Base-by-base conservation (phyloP, 1,284 basidiomycete species). In the Pascua sp. region DNA sequence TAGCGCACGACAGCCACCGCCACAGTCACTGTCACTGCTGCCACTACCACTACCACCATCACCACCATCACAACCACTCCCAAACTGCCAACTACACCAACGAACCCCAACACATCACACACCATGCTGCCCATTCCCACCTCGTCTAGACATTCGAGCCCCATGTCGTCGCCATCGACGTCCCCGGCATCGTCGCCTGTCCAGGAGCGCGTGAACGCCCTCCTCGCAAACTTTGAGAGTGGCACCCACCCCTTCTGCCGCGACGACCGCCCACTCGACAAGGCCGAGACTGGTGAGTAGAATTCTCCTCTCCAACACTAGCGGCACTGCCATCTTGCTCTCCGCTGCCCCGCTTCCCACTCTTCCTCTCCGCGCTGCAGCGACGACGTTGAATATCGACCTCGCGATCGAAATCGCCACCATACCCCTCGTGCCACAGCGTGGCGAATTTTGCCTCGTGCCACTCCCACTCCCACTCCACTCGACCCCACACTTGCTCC, bases 211-310 rank as follows among this genome's bases (percentile, higher is more conserved):
- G 51, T 71, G 15, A 62, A 64, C 48, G 57, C 66, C 15, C 55
- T 71, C 13, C 62, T 71, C 42, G 56, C 61, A 0, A 56, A 54
- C 53, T 66, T 67, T 42, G 67, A 71, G 18, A 58, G 60, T 16
- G 69, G 69, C 16, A 71, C 69, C 5, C 69, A 71, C 48, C 58
- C 56, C 7, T 66, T 71, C 53, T 61, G 59, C 45, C 57, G 66
- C 36, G 67, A 60, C 4, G 64, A 67, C 12, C 52, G 67, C 24
- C 24, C 24, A 46, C 37, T 42, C 16, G 58, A 56, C 37, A 49
- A 49, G 39, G 18, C 53, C 56, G 54, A 59, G 57, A 55, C 42
- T 36, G n/a, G 38, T 18, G 15, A 41, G 9, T 40, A n/a, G 40
- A 41, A 41, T 41, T 12, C 40, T 41, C 12, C 40, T 3, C 9